Conservation (phyloP, 202 grass and related monocot genomes). For the Setaria viridis region DNA sequence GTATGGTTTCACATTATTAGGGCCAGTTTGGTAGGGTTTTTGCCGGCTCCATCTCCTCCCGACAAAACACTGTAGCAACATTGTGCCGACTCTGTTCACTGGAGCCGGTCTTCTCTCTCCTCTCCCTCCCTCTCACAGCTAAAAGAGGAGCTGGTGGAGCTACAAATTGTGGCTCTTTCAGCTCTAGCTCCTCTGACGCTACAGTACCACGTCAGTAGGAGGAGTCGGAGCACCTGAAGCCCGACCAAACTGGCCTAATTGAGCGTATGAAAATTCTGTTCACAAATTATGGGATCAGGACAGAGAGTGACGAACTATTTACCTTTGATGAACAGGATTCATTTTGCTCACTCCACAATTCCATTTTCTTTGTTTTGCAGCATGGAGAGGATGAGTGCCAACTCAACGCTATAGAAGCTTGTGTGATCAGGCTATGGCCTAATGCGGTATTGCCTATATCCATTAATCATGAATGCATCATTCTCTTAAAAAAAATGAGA, state of each 20-base stretch:
- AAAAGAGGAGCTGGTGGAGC: no score
- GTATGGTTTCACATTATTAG: neutral
- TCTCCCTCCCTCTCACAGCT: no score
- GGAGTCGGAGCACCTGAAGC: no score
- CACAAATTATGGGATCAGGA: neutral
- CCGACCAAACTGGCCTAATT: neutral
- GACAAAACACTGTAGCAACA: no score
- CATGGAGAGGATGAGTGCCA: conserved; percentile 77
- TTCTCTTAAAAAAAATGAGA: neutral
- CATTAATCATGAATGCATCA: neutral
- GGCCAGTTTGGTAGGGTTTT: no score
- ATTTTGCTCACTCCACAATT: conserved; percentile 12
- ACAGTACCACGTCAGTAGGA: no score
- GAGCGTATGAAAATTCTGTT: neutral
- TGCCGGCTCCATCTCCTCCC: no score
- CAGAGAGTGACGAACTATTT: neutral
- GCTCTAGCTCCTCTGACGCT: no score
- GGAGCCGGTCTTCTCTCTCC: no score
- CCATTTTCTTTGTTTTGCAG: conserved; percentile 54
- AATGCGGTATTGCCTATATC: conserved; percentile 55
- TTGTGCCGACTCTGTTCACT: no score
- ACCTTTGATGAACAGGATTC: neutral
- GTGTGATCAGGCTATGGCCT: conserved; percentile 77
- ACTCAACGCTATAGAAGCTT: conserved; percentile 79
- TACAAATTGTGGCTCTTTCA: no score